These are phyloP conservation scores for Curvularia verruculosa DNA, from an alignment of 2,329 filamentous ascomycete species.

Conservation along the genomic window DNA sequence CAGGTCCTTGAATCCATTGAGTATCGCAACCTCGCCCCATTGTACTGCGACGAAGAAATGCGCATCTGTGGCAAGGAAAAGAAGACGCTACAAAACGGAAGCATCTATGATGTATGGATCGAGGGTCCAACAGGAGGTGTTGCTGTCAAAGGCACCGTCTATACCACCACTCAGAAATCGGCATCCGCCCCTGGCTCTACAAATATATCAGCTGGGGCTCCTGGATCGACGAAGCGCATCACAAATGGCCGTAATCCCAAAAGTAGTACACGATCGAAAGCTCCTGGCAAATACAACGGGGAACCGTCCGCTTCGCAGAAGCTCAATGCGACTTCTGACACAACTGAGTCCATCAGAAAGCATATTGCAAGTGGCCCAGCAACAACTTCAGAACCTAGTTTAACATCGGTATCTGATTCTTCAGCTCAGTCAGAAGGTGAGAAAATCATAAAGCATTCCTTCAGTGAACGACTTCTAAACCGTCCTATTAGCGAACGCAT, in stretches of 20 bases:
- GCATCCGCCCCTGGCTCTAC: neutral
- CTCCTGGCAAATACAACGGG: neutral
- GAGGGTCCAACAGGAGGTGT: conserved; percentile 51
- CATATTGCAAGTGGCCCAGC: neutral
- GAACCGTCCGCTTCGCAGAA: neutral
- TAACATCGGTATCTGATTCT: neutral
- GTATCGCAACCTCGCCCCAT: conserved; percentile 81
- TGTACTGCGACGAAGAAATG: conserved; percentile 76
- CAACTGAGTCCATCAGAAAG: neutral
- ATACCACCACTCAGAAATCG: conserved; percentile 12
- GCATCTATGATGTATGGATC: conserved; percentile 49
- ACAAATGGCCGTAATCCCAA: neutral
- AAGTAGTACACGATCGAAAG: neutral
- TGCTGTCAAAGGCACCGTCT: conserved; percentile 53
- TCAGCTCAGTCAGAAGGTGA: conserved; percentile 4
- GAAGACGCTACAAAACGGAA: conserved; percentile 26
- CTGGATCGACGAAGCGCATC: neutral
- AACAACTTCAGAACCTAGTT: neutral
- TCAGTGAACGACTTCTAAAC: conserved; percentile 6
- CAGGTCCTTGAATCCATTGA: conserved; percentile 63
- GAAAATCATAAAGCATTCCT: neutral
- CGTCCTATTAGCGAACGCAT: neutral
- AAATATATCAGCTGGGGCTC: neutral
- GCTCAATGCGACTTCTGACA: neutral
- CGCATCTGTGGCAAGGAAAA: conserved; percentile 68